Evolutionary conservation across 78 protist genomes (phyloP).

Genomic region (Blattamonas nauphoetae): DNA sequence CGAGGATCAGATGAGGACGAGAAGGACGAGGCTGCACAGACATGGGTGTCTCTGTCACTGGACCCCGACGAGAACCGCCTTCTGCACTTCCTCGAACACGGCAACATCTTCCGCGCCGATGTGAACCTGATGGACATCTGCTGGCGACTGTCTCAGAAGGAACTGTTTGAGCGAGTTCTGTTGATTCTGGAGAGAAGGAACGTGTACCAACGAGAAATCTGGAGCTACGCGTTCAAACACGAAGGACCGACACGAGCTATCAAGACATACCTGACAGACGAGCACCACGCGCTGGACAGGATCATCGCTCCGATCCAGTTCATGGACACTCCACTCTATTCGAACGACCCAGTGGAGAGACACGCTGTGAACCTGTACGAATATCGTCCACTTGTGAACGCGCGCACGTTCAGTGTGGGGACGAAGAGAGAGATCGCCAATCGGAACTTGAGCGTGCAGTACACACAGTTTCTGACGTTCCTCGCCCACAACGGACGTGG

Average conservation of each 20-base stretch:
- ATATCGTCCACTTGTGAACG: background rate
- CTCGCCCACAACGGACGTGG: background rate
- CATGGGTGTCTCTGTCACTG: background rate
- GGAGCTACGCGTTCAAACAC: background rate
- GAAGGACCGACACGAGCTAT: background rate
- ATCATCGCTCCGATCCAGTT: background rate
- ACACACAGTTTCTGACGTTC: background rate
- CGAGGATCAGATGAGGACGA: background rate
- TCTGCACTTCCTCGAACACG: background rate
- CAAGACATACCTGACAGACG: background rate
- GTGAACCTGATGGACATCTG: background rate
- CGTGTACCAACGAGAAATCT: background rate
- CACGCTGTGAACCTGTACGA: background rate
- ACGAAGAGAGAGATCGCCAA: background rate
- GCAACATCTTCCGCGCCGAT: background rate
- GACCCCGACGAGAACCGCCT: background rate
- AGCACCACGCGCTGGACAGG: background rate
- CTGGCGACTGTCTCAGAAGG: background rate
- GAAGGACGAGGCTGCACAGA: too few relatives aligned
- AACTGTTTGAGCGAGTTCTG: background rate
- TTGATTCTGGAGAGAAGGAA: background rate
- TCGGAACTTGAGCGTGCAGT: background rate
- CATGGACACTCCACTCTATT: background rate
- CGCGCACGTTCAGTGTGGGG: background rate
- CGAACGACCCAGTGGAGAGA: background rate